Base-by-base conservation (phyloP, 352 stramenopile species). In the Pythium aphanidermatum region DNA sequence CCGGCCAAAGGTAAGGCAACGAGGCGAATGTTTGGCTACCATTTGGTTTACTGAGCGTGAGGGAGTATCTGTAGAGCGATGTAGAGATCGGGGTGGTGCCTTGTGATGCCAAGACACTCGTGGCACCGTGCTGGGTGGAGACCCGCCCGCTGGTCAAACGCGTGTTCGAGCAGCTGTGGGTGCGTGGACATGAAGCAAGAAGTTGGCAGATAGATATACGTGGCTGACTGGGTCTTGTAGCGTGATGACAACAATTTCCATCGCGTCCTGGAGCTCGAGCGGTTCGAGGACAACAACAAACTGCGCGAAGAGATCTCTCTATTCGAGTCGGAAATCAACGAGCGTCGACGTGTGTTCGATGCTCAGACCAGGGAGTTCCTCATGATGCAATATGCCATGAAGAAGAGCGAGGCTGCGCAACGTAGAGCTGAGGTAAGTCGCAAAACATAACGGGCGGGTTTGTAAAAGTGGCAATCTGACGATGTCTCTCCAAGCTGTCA, bases 71-170 rank as follows among this genome's bases (percentile, higher is more conserved):
- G 20, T 33, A 85, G 74, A 67, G 58, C 35, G 64, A 51, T n/a
- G 61, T 91, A 16, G 78, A 86, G 46, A 86, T 91, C 46, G 61
- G 73, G 14, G 75, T 91, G 10, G 54, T 88, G 20, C 75, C 78
- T 14, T 86, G 75, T 34, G 56, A 73, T 10, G 54, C 63, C 17
- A 59, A 62, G 6, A 58, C 58, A 8, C 55, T 88, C 11, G 58
- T 91, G 5, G 67, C 66, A 27, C 66, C 75, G 29, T 87, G 78
- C 39, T 86, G 71, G 73, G 58, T 91, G 10, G 69, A 87, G 37
- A 74, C 58, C 7, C 62, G 75, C 24, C 75, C 78, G 26, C 33
- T 68, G 12, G 44, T 87, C 13, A 82, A 72, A 43, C 65, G 61
- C n/a, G 71, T 68, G 9, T 86, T 88, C 27, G 65, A 82, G 25